These are phyloP conservation scores for Boechera retrofracta DNA, from an alignment of 345 rosid genomes.

Conservation along the genomic window DNA sequence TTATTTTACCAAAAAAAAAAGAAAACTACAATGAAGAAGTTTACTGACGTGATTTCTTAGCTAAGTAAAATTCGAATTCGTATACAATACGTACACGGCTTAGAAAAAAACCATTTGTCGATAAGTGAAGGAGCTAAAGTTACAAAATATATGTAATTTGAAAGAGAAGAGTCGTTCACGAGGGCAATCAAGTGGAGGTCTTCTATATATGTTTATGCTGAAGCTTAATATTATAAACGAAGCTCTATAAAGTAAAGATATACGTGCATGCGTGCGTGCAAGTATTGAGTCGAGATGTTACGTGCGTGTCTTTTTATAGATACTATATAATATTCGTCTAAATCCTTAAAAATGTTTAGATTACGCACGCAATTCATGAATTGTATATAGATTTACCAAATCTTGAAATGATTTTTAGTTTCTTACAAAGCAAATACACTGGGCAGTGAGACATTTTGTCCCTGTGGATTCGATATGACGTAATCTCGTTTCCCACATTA, in stretches of 20 bases:
- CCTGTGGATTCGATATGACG: constrained; percentile 21
- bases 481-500: constrained; percentile 26
- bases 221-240: constrained; percentile 20
- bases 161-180: not conserved
- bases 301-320: constrained; percentile 47
- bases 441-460: constrained; percentile 28
- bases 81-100: too few species aligned
- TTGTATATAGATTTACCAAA: constrained; percentile 39
- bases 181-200: constrained; percentile 1
- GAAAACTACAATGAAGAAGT: too few species aligned
- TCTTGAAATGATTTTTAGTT: constrained; percentile 31
- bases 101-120: too few species aligned
- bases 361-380: constrained; percentile 43
- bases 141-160: not conserved
- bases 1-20: too few species aligned
- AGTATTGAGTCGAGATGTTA: constrained; percentile 39
- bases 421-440: constrained; percentile 27
- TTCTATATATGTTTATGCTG: not conserved
- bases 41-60: too few species aligned
- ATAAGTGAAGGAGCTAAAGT: not conserved
- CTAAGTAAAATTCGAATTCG: too few species aligned
- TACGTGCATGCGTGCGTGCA: constrained; percentile 41
- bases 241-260: constrained; percentile 27
- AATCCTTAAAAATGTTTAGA: constrained; percentile 13
- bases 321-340: constrained; percentile 40